A percentile compares a stretch with the other conserved stretches of the same genome.
Evolutionary conservation across 495 filamentous ascomycete genomes (phyloP).

Genomic region (Lasiosphaeria miniovina): DNA sequence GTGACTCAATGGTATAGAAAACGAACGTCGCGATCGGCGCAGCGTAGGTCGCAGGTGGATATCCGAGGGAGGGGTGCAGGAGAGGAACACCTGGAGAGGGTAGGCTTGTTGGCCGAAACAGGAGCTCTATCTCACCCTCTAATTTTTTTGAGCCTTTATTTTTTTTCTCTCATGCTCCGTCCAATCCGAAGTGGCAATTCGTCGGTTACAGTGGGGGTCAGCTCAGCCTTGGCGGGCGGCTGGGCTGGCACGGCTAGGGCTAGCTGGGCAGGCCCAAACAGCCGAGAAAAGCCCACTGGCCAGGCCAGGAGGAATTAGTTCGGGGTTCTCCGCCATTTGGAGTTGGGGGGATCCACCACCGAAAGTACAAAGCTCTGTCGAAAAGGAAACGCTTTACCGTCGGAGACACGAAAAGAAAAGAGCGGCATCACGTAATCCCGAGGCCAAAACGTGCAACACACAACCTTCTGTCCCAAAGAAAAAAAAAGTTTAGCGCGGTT

Average conservation of each 20-base stretch:
- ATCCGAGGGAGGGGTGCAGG: background rate
- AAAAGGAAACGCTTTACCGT: background rate
- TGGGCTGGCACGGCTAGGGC: no score
- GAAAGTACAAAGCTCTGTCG: background rate
- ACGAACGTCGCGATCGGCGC: background rate
- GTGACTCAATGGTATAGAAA: background rate
- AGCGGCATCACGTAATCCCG: background rate
- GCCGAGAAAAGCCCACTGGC: conserved; percentile 10
- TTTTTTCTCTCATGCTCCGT: conserved; percentile 4
- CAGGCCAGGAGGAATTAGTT: background rate
- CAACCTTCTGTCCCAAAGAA: no score
- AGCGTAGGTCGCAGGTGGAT: background rate
- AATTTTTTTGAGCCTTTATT: background rate
- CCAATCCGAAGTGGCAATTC: conserved; percentile 21
- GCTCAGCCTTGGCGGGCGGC: conserved; percentile 9
- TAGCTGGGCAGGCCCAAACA: conserved; percentile 11
- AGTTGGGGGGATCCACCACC: background rate
- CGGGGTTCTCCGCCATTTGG: conserved; percentile 1
- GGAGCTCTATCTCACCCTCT: background rate
- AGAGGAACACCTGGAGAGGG: background rate
- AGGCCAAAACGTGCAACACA: background rate
- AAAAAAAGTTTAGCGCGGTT: background rate
- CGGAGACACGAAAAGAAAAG: background rate
- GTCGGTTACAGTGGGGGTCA: conserved; percentile 12
- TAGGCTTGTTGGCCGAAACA: background rate